These are phyloP conservation scores for Wickerhamiella lipophila DNA, from an alignment of 805 yeast species.

Conservation along the genomic window DNA sequence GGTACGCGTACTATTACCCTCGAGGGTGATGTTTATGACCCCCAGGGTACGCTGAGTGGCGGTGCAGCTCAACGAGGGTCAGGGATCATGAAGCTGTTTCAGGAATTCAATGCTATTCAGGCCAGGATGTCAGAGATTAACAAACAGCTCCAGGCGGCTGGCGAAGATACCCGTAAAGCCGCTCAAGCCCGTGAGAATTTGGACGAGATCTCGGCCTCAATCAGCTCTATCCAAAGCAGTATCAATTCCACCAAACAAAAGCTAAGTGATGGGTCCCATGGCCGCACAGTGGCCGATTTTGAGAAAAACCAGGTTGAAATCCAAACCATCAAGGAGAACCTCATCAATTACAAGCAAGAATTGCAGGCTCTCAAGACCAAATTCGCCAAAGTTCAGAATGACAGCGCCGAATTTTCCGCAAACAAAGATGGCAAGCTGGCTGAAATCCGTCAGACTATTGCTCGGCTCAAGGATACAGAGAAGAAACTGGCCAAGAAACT, in stretches of 20 bases:
- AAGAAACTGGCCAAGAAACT: conserved; percentile 8
- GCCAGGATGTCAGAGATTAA: neutral
- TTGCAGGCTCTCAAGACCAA: conserved; percentile 30
- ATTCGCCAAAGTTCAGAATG: conserved; percentile 47
- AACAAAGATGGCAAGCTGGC: conserved; percentile 73
- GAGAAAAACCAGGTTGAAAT: conserved; percentile 5
- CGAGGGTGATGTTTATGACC: conserved; percentile 92
- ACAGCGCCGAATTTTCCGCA: conserved; percentile 65
- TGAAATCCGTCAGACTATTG: conserved; percentile 34
- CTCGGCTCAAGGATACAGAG: conserved; percentile 7
- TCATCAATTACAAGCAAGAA: neutral
- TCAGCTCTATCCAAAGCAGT: conserved; percentile 2
- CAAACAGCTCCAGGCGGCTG: neutral
- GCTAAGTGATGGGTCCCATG: neutral
- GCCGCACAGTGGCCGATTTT: neutral
- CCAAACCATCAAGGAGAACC: neutral
- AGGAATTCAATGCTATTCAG: conserved; percentile 26
- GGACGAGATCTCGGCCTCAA: neutral
- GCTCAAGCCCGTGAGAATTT: neutral
- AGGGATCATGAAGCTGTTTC: neutral
- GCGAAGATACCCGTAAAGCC: neutral
- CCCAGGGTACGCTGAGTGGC: conserved; percentile 90
- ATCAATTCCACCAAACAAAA: neutral
- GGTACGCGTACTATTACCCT: conserved; percentile 73
- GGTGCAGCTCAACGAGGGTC: conserved; percentile 42